phyloP scores from a whole-genome alignment of 2,329 filamentous ascomycete species.

The Hymenoscyphus fructigenus region DNA sequence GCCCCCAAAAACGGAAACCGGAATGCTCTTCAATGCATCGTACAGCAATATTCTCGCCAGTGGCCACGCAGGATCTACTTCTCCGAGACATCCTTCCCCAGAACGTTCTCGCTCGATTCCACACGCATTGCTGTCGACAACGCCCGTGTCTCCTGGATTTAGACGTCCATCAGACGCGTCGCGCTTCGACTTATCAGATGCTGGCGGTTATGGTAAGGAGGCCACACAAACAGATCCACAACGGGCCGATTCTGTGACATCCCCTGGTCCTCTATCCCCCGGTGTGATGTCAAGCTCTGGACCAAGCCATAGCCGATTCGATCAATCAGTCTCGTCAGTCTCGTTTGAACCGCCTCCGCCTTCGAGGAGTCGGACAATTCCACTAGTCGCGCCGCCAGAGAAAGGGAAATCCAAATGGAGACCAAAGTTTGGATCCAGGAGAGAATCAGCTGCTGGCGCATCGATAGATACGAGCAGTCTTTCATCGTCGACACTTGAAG shows the following conservation, averaged over 20 bases:
- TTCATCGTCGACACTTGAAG: constrained; percentile 38
- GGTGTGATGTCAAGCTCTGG: constrained; percentile 10
- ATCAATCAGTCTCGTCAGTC: constrained; percentile 19
- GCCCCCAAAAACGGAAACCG: constrained; percentile 35
- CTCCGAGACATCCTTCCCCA: constrained; percentile 18
- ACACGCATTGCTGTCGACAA: constrained; percentile 17
- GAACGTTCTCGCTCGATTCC: constrained; percentile 22
- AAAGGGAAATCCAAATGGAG: constrained; percentile 37
- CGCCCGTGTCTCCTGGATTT: constrained; percentile 25
- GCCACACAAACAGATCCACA: neutral
- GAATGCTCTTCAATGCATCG: constrained; percentile 21
- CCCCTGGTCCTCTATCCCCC: constrained; percentile 21
- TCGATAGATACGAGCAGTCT: constrained; percentile 40
- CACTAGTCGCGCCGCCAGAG: constrained; percentile 20
- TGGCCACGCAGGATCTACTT: constrained; percentile 11
- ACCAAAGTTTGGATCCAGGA: constrained; percentile 32
- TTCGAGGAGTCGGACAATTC: constrained; percentile 20
- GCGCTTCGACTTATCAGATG: constrained; percentile 20
- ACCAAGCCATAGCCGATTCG: constrained; percentile 16
- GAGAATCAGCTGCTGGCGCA: constrained; percentile 25
- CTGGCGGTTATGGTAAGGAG: constrained; percentile 24
- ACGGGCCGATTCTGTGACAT: constrained; percentile 3
- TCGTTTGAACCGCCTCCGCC: constrained; percentile 25
- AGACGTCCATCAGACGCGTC: constrained; percentile 20
- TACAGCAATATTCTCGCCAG: constrained; percentile 21